Base-by-base conservation (phyloP, 192 early-diverging fungal genomes). In the Mortierella claussenii region DNA sequence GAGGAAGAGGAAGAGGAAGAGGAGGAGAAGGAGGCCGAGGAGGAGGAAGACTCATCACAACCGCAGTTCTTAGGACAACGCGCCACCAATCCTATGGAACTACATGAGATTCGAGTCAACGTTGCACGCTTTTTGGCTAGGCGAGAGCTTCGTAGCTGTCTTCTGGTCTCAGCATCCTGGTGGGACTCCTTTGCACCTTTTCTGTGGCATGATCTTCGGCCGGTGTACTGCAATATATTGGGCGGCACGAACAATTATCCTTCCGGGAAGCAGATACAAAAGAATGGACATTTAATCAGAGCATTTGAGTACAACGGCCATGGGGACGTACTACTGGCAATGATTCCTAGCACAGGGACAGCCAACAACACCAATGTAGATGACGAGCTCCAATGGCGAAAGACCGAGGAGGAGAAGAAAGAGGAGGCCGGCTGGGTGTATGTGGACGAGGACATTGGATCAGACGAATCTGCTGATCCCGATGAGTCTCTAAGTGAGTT, bases 291-390 rank as follows among this genome's bases (percentile, higher is more conserved):
- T 32, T 23, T 63, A 2, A 71, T 71, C 47, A 52, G 47, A 30
- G 48, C 69, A 1, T 71, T 71, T 27, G 69, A 71, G 23, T 71
- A 63, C 40, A 71, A 71, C 45, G 69, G 69, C 4, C 69, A 71
- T 36, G 60, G 60, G 1, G 48, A 45, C 1, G 55, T 71, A 12
- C 40, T 71, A 52, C 31, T 45, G 13, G 34, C 60, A 6, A 71
- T 71, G 69, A 63, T 71, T 4, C 34, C 59, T 27, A 15, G 21
- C 24, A 44, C 36, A 9, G 18, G 34, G 24, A 9, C 4, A 8
- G 23, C 9, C 13, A 20, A 61, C 3, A 31, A 4, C 12, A 11
- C 24, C 6, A 47, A 56, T 27, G 26, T 12, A 13, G 32, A 57
- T 7, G 65, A 52, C 17, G 51, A 45, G 2, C 5, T 32, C 7